A percentile compares a stretch with the other conserved stretches of the same genome.
phyloP scores from a whole-genome alignment of 148 eudicot genomes.

The Limonium bicolor region DNA sequence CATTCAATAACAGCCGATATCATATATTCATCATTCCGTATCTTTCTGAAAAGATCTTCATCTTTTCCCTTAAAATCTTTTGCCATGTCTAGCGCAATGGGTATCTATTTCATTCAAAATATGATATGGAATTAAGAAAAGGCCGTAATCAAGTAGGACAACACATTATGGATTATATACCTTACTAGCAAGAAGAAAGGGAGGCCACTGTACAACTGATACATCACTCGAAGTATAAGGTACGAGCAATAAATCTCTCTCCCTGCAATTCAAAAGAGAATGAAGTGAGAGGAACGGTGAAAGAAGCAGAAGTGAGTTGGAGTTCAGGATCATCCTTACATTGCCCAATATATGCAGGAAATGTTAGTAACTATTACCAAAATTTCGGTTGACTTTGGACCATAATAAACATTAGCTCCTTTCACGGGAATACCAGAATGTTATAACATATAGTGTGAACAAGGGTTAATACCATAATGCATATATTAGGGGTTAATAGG shows the following conservation, averaged over 20 bases:
- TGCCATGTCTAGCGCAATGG: slow-evolving; percentile 98
- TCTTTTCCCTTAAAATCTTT: slow-evolving; percentile 85
- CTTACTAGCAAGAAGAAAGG: slow-evolving; percentile 98
- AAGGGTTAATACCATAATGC: too few relatives aligned
- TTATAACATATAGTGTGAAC: too few relatives aligned
- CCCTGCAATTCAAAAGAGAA: slow-evolving; percentile 28
- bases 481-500: too few relatives aligned
- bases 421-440: too few relatives aligned
- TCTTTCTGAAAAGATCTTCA: slow-evolving; percentile 68
- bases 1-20: slow-evolving; percentile 76
- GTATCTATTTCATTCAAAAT: slow-evolving; percentile 39
- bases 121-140: slow-evolving; percentile 2
- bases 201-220: slow-evolving; percentile 98
- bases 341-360: too few relatives aligned
- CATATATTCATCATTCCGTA: slow-evolving; percentile 76
- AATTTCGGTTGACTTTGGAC: too few relatives aligned
- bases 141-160: neutral
- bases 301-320: too few relatives aligned
- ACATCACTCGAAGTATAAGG: slow-evolving; percentile 73
- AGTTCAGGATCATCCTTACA: too few relatives aligned
- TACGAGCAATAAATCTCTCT: slow-evolving; percentile 87
- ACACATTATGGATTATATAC: slow-evolving; percentile 18
- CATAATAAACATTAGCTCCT: too few relatives aligned
- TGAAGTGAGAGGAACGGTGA: neutral
- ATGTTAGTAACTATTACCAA: too few relatives aligned